Evolutionary conservation across 768 basidiomycete genomes (phyloP), one percentile per base, ranked within the genome.

Genomic region (Pluteus cervinus): DNA sequence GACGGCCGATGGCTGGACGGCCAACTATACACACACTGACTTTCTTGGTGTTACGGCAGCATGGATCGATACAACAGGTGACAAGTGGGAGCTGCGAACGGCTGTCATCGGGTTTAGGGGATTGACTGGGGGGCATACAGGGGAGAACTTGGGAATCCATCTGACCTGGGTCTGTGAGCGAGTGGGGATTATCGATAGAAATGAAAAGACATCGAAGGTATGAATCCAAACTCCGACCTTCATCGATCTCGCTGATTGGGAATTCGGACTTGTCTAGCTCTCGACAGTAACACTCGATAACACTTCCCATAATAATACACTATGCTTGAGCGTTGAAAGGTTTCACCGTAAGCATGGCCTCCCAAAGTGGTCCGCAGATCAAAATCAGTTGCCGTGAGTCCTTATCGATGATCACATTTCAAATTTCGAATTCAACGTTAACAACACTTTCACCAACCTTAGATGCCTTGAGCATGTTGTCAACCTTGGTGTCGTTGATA

Each of bases 401-500:
- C 34, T 40, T 28, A 9, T 38, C 7, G 15, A 36, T 11, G 23
- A n/a, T 42, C 32, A 16, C 18, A 29, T 40, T 26, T 24, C 16
- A 24, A 24, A 22, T 28, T 22, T 21, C 18, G 32, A 29, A 15
- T 25, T 34, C 7, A 30, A 17, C n/a, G n/a, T n/a, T n/a, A n/a
- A n/a, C n/a, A n/a, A n/a, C n/a, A n/a, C n/a, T n/a, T n/a, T n/a
- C n/a, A 23, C 10, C 28, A 24, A n/a, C 22, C 8, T 14, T 30
- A 58, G 52, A 12, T 61, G 57, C 40, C 46, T 62, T 3, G 53
- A 42, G 1, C 59, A 62, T 37, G 49, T 60, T 6, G 37, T 56
- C 7, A 58, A 62, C 21, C 48, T 62, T 2, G 48, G 29, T 0
- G 49, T 42, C 14, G 36, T 53, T 7, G 56, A 44, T 22, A 38